These are phyloP conservation scores for Phytophthora boehmeriae DNA, from an alignment of 352 stramenopile species.

Conservation along the genomic window DNA sequence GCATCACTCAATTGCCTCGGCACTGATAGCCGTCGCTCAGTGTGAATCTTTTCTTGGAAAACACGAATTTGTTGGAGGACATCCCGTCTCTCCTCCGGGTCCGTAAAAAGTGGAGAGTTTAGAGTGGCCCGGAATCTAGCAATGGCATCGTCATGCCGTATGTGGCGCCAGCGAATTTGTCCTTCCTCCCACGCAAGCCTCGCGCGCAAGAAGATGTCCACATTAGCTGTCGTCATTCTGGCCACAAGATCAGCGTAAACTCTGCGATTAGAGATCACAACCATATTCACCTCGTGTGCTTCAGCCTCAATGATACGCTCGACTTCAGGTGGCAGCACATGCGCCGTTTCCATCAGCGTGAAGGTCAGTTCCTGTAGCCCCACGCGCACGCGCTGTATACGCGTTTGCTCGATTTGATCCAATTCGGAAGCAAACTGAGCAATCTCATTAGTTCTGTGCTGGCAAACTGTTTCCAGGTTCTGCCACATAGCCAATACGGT, in stretches of 20 bases:
- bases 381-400: conserved; percentile 44
- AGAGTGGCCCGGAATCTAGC: conserved; percentile 61
- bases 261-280: conserved; percentile 82
- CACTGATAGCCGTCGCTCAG: conserved; percentile 46
- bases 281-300: conserved; percentile 78
- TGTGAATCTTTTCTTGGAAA: conserved; percentile 62
- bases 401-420: conserved; percentile 58
- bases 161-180: conserved; percentile 64
- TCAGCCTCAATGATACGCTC: conserved; percentile 79
- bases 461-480: conserved; percentile 46
- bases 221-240: conserved; percentile 66
- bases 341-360: conserved; percentile 66
- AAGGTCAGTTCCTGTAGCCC: conserved; percentile 53
- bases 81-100: conserved; percentile 63
- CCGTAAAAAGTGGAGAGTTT: conserved; percentile 64
- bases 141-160: conserved; percentile 83
- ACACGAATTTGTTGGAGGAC: conserved; percentile 61
- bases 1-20: conserved; percentile 55
- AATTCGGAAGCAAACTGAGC: conserved; percentile 47
- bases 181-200: conserved; percentile 73
- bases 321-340: conserved; percentile 66
- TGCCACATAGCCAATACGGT: conserved; percentile 50
- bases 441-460: conserved; percentile 48
- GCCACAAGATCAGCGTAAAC: conserved; percentile 78
- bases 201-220: conserved; percentile 60